These are phyloP conservation scores for Krasilnikovozyma curviuscula DNA, from an alignment of 768 basidiomycete species.

Conservation along the genomic window DNA sequence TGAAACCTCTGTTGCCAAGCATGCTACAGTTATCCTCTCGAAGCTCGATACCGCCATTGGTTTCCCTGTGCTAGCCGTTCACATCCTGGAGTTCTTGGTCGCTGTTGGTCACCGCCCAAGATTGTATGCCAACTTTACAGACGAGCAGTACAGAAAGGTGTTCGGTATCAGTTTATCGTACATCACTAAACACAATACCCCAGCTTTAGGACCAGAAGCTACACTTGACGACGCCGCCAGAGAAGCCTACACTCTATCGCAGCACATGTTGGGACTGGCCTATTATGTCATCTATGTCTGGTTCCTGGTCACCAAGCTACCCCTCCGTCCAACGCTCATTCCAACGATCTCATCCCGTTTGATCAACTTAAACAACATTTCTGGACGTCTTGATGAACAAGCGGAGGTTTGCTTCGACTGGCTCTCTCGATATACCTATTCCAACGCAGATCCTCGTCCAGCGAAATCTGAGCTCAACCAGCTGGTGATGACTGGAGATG, in stretches of 20 bases:
- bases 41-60: constrained; percentile 76
- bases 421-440: constrained; percentile 85
- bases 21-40: constrained; percentile 57
- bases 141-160: constrained; percentile 74
- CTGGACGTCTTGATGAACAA: constrained; percentile 55
- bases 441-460: constrained; percentile 78
- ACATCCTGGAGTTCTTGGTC: constrained; percentile 77
- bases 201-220: constrained; percentile 35
- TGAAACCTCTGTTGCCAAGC: constrained; percentile 57
- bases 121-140: constrained; percentile 76
- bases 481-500: constrained; percentile 46
- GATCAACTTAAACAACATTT: constrained; percentile 62
- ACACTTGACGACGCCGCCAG: constrained; percentile 9
- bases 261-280: constrained; percentile 74
- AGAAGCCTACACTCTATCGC: constrained; percentile 48
- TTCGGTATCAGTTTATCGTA: constrained; percentile 88
- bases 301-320: constrained; percentile 73
- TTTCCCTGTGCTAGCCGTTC: constrained; percentile 78
- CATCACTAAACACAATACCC: constrained; percentile 53
- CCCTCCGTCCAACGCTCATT: constrained; percentile 61
- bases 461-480: constrained; percentile 58
- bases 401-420: constrained; percentile 97
- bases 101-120: constrained; percentile 62
- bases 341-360: constrained; percentile 72
- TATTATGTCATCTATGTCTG: constrained; percentile 83